Conservation (phyloP, 1,284 basidiomycete species). For the Naganishia sp. region DNA sequence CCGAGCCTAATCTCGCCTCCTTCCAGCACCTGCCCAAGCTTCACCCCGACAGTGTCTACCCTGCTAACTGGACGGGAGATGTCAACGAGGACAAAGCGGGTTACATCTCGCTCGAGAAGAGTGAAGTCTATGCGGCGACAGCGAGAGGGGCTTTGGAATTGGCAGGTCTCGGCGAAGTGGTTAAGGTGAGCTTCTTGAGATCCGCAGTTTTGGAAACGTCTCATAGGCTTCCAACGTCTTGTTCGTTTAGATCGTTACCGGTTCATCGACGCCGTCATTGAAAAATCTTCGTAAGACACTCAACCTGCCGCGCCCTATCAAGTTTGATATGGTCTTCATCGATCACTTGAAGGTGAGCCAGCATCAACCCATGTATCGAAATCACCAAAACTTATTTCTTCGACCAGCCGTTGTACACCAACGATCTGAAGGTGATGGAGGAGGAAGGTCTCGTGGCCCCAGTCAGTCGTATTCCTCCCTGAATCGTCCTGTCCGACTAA, state of each 20-base stretch:
- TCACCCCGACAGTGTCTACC: conserved; percentile 40
- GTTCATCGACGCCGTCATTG: conserved; percentile 42
- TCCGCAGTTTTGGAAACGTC: not conserved
- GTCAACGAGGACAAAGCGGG: conserved; percentile 38
- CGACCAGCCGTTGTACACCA: conserved; percentile 42
- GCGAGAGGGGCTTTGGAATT: conserved; percentile 42
- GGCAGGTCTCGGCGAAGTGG: conserved; percentile 42
- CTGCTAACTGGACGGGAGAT: conserved; percentile 39
- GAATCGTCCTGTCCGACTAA: not conserved
- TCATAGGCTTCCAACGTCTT: no score
- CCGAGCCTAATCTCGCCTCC: not conserved
- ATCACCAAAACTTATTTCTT: not conserved
- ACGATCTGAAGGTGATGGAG: conserved; percentile 47
- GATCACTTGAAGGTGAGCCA: conserved; percentile 43
- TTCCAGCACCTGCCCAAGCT: conserved; percentile 40
- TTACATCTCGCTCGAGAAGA: conserved; percentile 48
- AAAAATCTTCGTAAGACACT: conserved; percentile 40
- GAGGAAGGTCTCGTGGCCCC: conserved; percentile 46
- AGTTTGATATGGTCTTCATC: conserved; percentile 49
- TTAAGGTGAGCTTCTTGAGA: conserved; percentile 39
- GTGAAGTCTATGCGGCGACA: conserved; percentile 43
- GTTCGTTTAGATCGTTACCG: conserved; percentile 39
- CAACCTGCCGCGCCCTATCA: conserved; percentile 39
- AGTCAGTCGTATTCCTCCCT: conserved; percentile 33
- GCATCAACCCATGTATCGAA: no score